Base-by-base conservation (phyloP, 2,329 filamentous ascomycete species). In the Chrysosporium queenslandicum region DNA sequence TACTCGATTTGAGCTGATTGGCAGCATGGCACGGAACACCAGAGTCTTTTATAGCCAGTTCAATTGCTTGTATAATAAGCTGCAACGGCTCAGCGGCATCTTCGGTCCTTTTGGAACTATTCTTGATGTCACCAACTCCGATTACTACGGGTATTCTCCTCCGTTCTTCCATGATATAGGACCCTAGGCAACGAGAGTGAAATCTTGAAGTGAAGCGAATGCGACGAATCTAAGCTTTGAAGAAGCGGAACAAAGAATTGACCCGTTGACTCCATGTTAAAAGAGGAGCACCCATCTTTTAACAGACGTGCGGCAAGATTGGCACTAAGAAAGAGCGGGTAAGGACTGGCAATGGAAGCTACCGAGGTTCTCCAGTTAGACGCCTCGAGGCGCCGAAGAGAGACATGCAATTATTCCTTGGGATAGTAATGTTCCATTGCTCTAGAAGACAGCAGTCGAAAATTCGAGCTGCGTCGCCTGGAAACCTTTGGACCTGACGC, bases 111-210 rank as follows among this genome's bases (percentile, higher is more conserved):
- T 68, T 69, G 3, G 77, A 77, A 42, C 74, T 72, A 61, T 84
- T 83, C 54, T 77, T 76, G 55, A 82, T 66, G 60, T 85, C 81
- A 48, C 74, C 80, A 0, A 84, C 76, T 27, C 81, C 82, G 48
- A 85, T 73, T n/a, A 85, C 74, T 25, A 85, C 66, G 0, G 81
- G 81, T 21, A 37, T 48, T 41, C 18, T 50, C 12, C 37, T 23
- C 12, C 23, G 37, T 2, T 32, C 23, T 6, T 32, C 47, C 47
- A 50, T 50, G n/a, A 23, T 23, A 7, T 18, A 9, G 14, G 9
- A 9, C 27, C 9, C 9, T 4, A 29, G 27, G 9, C 27, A 29
- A 29, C 27, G 9, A 9, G 9, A 9, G 27, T 9, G 27, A 29
- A 29, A 29, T 29, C 4, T 29, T 29, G 5, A 29, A 29, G 4